These are phyloP conservation scores for Yamadazyma taylorii DNA, from an alignment of 1,139 yeast species.

Conservation along the genomic window DNA sequence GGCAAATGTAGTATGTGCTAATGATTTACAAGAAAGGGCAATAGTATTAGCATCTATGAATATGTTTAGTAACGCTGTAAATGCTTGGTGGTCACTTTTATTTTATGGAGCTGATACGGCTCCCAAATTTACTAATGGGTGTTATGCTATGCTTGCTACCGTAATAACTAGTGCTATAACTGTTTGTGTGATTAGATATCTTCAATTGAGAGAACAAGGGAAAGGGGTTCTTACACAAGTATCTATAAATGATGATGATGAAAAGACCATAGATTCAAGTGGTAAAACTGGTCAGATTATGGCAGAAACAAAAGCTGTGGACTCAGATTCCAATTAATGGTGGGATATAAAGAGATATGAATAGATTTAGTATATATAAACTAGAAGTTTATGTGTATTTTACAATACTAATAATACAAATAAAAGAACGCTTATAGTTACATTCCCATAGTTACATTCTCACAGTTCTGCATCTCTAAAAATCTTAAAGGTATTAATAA, in stretches of 20 bases:
- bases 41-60: conserved; percentile 62
- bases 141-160: conserved; percentile 58
- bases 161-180: conserved; percentile 27
- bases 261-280: conserved; percentile 8
- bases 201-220: conserved; percentile 37
- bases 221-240: background rate
- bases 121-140: conserved; percentile 51
- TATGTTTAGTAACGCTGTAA: conserved; percentile 61
- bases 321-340: background rate
- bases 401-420: conserved; percentile 3
- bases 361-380: no score
- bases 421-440: no score
- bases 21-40: conserved; percentile 58
- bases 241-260: conserved; percentile 16
- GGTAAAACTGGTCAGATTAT: conserved; percentile 5
- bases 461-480: conserved; percentile 43
- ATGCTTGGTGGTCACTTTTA: conserved; percentile 62
- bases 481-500: conserved; percentile 49
- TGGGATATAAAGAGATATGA: no score
- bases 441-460: no score
- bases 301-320: conserved; percentile 1
- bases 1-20: conserved; percentile 56
- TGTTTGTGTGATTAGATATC: conserved; percentile 23
- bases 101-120: conserved; percentile 52
- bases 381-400: no score